A percentile compares a stretch with the other conserved stretches of the same genome.
Conservation (phyloP, 192 early-diverging fungal species). For the Rhizoclosmatium sp. region DNA sequence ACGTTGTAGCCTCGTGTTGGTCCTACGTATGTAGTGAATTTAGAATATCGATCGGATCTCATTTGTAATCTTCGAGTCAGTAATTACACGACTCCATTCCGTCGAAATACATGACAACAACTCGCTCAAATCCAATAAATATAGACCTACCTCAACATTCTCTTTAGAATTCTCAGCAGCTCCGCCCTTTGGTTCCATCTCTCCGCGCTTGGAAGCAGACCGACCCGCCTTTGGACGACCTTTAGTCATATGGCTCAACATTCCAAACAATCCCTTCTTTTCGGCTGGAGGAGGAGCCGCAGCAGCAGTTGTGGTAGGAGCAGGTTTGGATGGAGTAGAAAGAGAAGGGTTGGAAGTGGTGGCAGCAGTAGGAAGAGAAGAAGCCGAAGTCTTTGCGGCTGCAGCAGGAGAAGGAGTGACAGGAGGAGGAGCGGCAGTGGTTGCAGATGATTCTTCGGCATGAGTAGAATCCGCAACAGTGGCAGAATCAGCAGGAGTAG, state of each 20-base stretch:
- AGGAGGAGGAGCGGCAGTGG: slow-evolving; percentile 14
- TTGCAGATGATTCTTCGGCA: not conserved
- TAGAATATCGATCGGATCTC: not conserved
- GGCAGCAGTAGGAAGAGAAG: slow-evolving; percentile 3
- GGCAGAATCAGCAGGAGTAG: not conserved
- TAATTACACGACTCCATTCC: too few relatives aligned
- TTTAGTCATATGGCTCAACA: slow-evolving; percentile 58
- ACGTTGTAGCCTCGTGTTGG: not conserved
- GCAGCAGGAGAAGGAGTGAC: slow-evolving; percentile 13
- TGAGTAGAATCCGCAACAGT: not conserved
- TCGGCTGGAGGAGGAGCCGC: slow-evolving; percentile 21
- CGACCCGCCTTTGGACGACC: slow-evolving; percentile 50
- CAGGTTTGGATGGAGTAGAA: slow-evolving; percentile 5
- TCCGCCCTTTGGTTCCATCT: too few relatives aligned
- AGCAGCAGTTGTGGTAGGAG: not conserved
- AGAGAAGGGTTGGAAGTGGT: not conserved
- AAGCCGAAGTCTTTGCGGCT: not conserved
- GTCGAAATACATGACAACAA: too few relatives aligned
- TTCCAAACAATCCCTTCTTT: slow-evolving; percentile 45
- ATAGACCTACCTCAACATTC: too few relatives aligned
- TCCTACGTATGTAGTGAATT: too few relatives aligned
- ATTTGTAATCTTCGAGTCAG: too few relatives aligned
- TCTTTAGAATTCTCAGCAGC: too few relatives aligned
- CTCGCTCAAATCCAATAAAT: too few relatives aligned
- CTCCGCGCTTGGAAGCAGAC: slow-evolving; percentile 23